Conservation (phyloP, 306 rosid genomes). For the Glycine latifolia region DNA sequence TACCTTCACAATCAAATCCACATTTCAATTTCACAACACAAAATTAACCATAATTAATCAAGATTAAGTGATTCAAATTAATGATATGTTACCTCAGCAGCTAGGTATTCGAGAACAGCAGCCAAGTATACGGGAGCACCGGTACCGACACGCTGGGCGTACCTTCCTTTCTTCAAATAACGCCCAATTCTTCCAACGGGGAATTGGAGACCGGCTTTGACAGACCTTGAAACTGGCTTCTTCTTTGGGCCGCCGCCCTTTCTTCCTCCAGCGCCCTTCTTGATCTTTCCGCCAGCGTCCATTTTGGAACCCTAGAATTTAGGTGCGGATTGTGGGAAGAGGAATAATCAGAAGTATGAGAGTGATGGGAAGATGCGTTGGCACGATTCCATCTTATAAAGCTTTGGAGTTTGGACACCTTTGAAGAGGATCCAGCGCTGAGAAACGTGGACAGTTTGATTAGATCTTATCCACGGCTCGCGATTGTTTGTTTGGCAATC, state of each 20-base stretch:
- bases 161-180: conserved; percentile 69
- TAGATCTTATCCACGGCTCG: conserved; percentile 51
- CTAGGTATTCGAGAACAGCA: conserved; percentile 74
- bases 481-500: conserved; percentile 32
- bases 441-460: conserved; percentile 52
- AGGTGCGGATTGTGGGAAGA: neutral
- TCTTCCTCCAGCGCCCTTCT: conserved; percentile 68
- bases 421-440: neutral
- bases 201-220: conserved; percentile 76
- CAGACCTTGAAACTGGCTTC: conserved; percentile 66
- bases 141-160: conserved; percentile 65
- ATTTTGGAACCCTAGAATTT: conserved; percentile 22
- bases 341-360: too few species aligned
- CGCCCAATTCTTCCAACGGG: conserved; percentile 78
- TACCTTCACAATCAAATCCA: conserved; percentile 51
- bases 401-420: neutral
- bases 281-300: conserved; percentile 60
- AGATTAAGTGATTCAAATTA: neutral
- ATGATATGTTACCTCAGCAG: conserved; percentile 62
- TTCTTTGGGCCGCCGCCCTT: conserved; percentile 62
- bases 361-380: neutral
- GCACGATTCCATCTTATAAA: neutral
- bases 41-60: too few species aligned
- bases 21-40: neutral
- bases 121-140: conserved; percentile 77